Percentiles rank a stretch among this genome's conserved stretches.
phyloP scores from a whole-genome alignment of 2,329 filamentous ascomycete species.

The Stagonosporopsis chrysanthemi region DNA sequence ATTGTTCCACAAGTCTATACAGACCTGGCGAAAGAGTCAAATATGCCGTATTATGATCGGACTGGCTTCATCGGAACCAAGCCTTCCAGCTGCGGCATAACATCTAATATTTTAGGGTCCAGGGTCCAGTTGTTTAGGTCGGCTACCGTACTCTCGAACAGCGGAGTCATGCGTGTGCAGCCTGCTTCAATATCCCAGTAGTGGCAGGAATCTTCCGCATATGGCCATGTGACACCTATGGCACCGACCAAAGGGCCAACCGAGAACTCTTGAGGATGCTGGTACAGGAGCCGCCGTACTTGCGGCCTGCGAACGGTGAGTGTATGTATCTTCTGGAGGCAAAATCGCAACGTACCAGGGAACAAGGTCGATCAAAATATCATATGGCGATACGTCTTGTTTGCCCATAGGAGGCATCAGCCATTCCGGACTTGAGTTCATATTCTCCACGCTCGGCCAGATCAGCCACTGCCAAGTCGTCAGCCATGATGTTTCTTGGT shows the following conservation, averaged over 20 bases:
- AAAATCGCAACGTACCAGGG: conserved; percentile 39
- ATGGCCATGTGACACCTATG: conserved; percentile 43
- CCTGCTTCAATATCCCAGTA: conserved; percentile 48
- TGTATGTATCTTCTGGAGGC: neutral
- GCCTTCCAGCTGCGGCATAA: conserved; percentile 44
- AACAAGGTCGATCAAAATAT: conserved; percentile 45
- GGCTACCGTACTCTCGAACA: conserved; percentile 43
- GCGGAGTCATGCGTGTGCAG: conserved; percentile 43
- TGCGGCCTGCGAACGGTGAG: conserved; percentile 41
- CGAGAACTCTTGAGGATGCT: conserved; percentile 42
- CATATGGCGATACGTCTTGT: conserved; percentile 41
- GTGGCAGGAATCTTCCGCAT: conserved; percentile 47
- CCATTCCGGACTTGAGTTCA: conserved; percentile 48
- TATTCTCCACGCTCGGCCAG: conserved; percentile 48
- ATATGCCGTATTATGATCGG: neutral
- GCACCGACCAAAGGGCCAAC: conserved; percentile 39
- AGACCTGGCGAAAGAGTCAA: conserved; percentile 2
- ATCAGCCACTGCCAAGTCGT: conserved; percentile 43
- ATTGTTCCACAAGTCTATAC: conserved; percentile 6
- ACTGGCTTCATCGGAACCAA: conserved; percentile 37
- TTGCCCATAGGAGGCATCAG: conserved; percentile 40
- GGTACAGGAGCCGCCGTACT: conserved; percentile 44
- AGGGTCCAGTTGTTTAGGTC: conserved; percentile 46
- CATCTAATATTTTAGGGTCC: conserved; percentile 44
- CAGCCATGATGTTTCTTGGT: conserved; percentile 9